Percentiles rank a stretch among this genome's conserved stretches.
Conservation (phyloP, 202 grass and related monocot species). For the Zoysia matrella region DNA sequence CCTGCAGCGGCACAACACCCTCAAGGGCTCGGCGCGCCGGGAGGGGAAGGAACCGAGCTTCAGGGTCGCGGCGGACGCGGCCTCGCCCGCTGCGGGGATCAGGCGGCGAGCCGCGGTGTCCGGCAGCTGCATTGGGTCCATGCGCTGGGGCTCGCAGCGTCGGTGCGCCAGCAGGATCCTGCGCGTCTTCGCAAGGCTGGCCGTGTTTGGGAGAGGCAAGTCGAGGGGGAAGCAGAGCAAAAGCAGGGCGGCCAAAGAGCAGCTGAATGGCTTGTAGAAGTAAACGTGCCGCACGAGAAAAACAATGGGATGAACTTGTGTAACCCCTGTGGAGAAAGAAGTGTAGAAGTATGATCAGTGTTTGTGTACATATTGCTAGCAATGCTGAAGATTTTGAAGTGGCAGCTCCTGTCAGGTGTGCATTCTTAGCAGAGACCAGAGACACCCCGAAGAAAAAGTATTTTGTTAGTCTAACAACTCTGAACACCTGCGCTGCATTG, state of each 20-base stretch:
- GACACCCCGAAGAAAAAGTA: no score
- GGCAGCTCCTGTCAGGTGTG: not conserved
- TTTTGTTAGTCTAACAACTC: no score
- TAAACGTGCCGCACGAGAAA: not conserved
- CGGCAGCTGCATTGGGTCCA: slow-evolving; percentile 79
- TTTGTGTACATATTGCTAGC: slow-evolving; percentile 31
- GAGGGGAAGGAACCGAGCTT: slow-evolving; percentile 51
- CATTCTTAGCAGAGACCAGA: no score
- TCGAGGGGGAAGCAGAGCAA: slow-evolving; percentile 59
- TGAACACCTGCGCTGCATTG: no score
- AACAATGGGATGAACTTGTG: not conserved
- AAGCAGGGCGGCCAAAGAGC: slow-evolving; percentile 32
- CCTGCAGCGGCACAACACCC: slow-evolving; percentile 60
- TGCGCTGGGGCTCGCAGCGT: slow-evolving; percentile 79
- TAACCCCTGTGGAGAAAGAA: slow-evolving; percentile 23
- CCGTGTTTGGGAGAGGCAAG: slow-evolving; percentile 74
- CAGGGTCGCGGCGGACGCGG: slow-evolving; percentile 33
- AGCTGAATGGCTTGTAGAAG: slow-evolving; percentile 36
- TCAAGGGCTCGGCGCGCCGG: slow-evolving; percentile 44
- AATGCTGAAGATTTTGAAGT: slow-evolving; percentile 9
- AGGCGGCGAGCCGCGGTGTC: slow-evolving; percentile 53
- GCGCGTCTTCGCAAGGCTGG: slow-evolving; percentile 78
- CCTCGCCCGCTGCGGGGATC: not conserved
- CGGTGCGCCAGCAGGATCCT: slow-evolving; percentile 68
- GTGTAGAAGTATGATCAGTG: not conserved